Percentiles rank a stretch among this genome's conserved stretches.
Evolutionary conservation across 2,329 filamentous ascomycete genomes (phyloP).

Genomic region (Thielaviopsis ethacetica): DNA sequence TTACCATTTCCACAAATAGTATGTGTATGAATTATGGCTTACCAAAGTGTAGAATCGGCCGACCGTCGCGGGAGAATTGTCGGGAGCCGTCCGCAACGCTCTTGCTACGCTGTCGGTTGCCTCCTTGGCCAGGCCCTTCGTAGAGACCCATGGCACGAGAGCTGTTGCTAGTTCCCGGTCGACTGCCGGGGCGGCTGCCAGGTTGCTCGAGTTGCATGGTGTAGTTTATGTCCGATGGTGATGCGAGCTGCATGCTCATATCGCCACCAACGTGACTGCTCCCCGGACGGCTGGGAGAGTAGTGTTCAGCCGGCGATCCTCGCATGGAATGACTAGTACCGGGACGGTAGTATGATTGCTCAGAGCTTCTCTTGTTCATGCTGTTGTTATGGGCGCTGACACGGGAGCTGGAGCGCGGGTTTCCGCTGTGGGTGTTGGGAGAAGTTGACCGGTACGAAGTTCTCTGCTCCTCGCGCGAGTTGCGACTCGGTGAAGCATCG

Average conservation of each 20-base stretch:
- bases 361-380: constrained; percentile 29
- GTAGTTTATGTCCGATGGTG: constrained; percentile 38
- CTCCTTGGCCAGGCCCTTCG: constrained; percentile 28
- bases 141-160: constrained; percentile 39
- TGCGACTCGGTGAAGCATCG: constrained; percentile 38
- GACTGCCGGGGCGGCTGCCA: constrained; percentile 22
- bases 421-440: constrained; percentile 2
- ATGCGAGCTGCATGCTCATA: constrained; percentile 55
- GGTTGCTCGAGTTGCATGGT: constrained; percentile 37
- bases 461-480: constrained; percentile 29
- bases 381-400: constrained; percentile 20
- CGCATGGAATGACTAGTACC: constrained; percentile 29
- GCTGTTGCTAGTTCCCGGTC: constrained; percentile 29
- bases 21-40: constrained; percentile 27
- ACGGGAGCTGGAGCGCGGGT: constrained; percentile 7
- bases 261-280: constrained; percentile 35
- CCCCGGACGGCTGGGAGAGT: constrained; percentile 23
- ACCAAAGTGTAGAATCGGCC: constrained; percentile 87
- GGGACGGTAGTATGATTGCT: constrained; percentile 34
- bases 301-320: constrained; percentile 28
- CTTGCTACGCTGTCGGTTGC: constrained; percentile 50
- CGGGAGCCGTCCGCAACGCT: constrained; percentile 71
- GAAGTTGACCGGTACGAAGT: constrained; percentile 7
- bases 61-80: constrained; percentile 72
- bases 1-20: neutral